These are phyloP conservation scores for Cladosporium sp. DNA, from an alignment of 2,329 filamentous ascomycete genomes.

Conservation along the genomic window DNA sequence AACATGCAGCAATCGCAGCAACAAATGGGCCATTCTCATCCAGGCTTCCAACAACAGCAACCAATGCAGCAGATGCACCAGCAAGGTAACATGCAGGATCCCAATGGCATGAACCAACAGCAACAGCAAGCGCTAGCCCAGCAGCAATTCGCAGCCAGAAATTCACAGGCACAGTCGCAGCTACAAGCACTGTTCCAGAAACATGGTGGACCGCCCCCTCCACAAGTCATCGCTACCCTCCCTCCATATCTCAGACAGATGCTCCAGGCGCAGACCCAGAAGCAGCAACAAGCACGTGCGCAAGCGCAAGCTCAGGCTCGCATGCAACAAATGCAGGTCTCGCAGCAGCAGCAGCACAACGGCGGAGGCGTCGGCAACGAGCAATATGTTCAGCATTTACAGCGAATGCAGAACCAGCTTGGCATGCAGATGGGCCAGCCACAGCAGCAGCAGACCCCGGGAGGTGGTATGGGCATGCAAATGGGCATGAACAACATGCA, in stretches of 20 bases:
- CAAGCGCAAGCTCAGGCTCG: conserved; percentile 19
- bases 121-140: conserved; percentile 9
- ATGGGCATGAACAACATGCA: conserved; percentile 16
- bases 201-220: conserved; percentile 18
- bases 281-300: conserved; percentile 28
- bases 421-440: conserved; percentile 14
- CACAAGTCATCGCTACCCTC: conserved; percentile 7
- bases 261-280: conserved; percentile 32
- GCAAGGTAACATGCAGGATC: conserved; percentile 22
- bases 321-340: conserved; percentile 9
- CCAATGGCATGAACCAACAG: conserved; percentile 6
- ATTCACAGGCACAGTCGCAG: conserved; percentile 15
- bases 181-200: conserved; percentile 13
- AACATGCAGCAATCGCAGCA: conserved; percentile 7
- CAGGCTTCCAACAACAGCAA: conserved; percentile 20
- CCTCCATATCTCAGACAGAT: conserved; percentile 28
- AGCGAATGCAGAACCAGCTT: conserved; percentile 26
- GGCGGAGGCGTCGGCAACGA: conserved; percentile 19
- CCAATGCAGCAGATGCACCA: conserved; percentile 31
- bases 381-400: conserved; percentile 20
- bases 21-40: conserved; percentile 26
- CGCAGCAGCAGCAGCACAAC: conserved; percentile 15
- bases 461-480: conserved; percentile 11
- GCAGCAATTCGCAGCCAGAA: conserved; percentile 5
- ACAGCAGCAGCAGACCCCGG: conserved; percentile 11